Evolutionary conservation across 2,329 filamentous ascomycete genomes (phyloP).

Genomic region (Cordyceps cicadae): DNA sequence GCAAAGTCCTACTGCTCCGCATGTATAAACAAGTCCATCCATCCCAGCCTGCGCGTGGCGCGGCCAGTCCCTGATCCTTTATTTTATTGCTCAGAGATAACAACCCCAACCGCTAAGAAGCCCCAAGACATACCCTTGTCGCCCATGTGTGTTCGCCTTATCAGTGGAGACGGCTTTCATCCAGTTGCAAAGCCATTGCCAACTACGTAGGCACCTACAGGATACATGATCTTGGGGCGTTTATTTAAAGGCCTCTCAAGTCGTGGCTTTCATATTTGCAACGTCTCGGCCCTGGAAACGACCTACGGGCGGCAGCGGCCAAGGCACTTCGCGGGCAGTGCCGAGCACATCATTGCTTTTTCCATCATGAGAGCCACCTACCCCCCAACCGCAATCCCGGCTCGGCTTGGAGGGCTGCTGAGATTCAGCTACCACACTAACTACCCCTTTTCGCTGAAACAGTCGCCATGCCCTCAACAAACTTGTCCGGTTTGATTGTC

Average conservation of each 20-base stretch:
- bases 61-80: not conserved
- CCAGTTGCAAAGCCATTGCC: not conserved
- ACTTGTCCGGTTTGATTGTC: not conserved
- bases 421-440: not conserved
- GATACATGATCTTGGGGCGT: no score
- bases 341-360: no score
- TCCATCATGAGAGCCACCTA: not conserved
- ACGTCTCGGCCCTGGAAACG: no score
- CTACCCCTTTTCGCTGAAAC: conserved; percentile 2
- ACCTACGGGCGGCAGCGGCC: no score
- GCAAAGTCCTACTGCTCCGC: not conserved
- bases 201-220: no score
- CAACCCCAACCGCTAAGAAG: not conserved
- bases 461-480: conserved; percentile 1
- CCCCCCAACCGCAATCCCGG: not conserved
- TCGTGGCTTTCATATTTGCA: no score
- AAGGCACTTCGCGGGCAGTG: no score
- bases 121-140: not conserved
- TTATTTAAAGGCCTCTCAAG: no score
- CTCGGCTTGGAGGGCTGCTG: not conserved
- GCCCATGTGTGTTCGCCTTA: conserved; percentile 3
- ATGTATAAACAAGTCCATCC: not conserved
- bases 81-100: conserved; percentile 11
- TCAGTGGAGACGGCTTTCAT: conserved; percentile 7
- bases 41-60: not conserved